Conservation (phyloP, 805 yeast genomes). For the Kuraishia ogatae region DNA sequence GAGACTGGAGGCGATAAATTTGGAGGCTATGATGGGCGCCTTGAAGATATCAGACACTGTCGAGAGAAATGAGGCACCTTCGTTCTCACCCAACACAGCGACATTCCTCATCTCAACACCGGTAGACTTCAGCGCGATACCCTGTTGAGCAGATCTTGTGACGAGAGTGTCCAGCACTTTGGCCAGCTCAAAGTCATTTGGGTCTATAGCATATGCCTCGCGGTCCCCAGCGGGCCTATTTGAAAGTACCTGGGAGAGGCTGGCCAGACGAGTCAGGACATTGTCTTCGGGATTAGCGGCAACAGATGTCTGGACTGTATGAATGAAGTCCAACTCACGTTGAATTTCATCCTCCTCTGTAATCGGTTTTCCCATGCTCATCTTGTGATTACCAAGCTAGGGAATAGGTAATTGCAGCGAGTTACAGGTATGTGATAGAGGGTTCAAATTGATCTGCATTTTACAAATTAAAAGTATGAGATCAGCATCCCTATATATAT, state of each 20-base stretch:
- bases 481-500: no score
- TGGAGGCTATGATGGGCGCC: slow-evolving; percentile 12
- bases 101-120: slow-evolving; percentile 34
- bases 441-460: no score
- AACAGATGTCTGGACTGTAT: not conserved
- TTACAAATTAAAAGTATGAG: no score
- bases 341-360: not conserved
- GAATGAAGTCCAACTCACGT: not conserved
- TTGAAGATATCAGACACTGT: slow-evolving; percentile 35
- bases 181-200: slow-evolving; percentile 31
- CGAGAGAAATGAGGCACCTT: slow-evolving; percentile 31
- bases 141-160: slow-evolving; percentile 32
- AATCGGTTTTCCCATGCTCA: not conserved
- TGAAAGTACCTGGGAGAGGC: not conserved
- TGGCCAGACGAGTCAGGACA: slow-evolving; percentile 1
- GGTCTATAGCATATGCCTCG: slow-evolving; percentile 12
- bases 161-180: slow-evolving; percentile 27
- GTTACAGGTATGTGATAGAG: no score
- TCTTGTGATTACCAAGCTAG: not conserved
- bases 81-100: slow-evolving; percentile 35
- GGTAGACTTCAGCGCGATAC: slow-evolving; percentile 32
- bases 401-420: no score
- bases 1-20: not conserved
- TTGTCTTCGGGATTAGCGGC: not conserved
- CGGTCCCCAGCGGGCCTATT: not conserved